phyloP scores from a whole-genome alignment of 495 filamentous ascomycete genomes.

The Trichoderma asperelloides region DNA sequence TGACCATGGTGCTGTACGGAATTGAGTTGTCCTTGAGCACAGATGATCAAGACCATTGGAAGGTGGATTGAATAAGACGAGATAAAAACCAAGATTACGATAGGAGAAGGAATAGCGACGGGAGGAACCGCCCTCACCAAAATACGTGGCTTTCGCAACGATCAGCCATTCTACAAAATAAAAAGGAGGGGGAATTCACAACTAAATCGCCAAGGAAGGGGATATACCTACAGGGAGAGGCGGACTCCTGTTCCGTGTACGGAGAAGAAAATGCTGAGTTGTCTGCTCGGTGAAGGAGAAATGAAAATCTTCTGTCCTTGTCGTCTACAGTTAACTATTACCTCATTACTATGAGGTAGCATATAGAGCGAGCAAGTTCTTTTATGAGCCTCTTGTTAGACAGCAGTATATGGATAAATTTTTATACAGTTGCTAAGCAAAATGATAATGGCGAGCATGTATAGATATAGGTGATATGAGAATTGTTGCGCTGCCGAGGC shows the following conservation, averaged over 20 bases:
- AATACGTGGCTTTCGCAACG: no score
- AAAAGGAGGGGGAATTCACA: no score
- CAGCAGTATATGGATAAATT: neutral
- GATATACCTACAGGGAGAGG: no score
- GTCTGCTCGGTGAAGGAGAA: no score
- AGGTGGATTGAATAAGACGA: conserved; percentile 58
- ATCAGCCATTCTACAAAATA: no score
- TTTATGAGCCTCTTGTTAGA: neutral
- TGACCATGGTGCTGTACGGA: conserved; percentile 81
- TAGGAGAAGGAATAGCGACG: neutral
- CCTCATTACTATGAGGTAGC: neutral
- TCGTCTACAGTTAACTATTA: neutral
- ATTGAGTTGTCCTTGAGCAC: conserved; percentile 79
- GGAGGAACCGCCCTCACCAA: neutral
- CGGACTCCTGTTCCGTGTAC: no score
- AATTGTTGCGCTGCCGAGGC: neutral
- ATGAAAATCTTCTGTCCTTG: no score
- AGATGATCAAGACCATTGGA: conserved; percentile 83
- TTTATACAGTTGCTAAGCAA: neutral
- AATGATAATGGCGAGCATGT: neutral
- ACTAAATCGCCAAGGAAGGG: no score
- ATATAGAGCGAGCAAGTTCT: neutral
- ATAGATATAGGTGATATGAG: neutral
- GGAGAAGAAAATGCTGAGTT: no score
- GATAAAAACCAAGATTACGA: neutral